A percentile compares a stretch with the other conserved stretches of the same genome.
phyloP scores from a whole-genome alignment of 1,139 yeast species.

The Wickerhamomyces sp. region DNA sequence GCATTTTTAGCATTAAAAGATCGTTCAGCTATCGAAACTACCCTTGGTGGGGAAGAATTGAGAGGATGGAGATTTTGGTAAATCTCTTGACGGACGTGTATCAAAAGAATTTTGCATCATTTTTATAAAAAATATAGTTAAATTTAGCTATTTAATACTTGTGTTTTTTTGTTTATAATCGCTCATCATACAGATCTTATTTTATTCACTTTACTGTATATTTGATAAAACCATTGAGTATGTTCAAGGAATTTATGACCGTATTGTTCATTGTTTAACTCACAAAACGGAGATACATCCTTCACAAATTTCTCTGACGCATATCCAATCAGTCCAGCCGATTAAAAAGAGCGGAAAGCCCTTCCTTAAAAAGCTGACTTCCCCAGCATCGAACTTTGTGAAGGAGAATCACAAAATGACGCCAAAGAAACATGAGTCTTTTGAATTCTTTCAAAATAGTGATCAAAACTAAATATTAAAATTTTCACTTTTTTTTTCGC shows the following conservation, averaged over 20 bases:
- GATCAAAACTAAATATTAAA: background rate
- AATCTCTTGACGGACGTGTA: no score
- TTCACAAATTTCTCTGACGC: background rate
- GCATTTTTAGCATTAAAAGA: conserved; percentile 34
- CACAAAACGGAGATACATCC: conserved; percentile 3
- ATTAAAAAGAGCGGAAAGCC: conserved; percentile 1
- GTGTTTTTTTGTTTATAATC: no score
- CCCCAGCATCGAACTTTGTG: conserved; percentile 1
- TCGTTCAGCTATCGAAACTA: conserved; percentile 44
- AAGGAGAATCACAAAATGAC: conserved; percentile 1
- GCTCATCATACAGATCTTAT: no score
- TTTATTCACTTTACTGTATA: no score
- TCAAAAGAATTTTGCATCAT: no score
- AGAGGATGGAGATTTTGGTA: conserved; percentile 63
- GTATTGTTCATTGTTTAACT: conserved; percentile 1
- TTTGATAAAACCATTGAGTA: conserved; percentile 43
- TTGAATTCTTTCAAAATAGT: background rate
- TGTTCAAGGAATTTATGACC: conserved; percentile 3
- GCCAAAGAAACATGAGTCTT: conserved; percentile 1
- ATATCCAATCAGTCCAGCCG: background rate
- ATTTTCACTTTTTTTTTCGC: background rate
- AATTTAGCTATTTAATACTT: no score
- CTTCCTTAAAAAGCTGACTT: background rate
- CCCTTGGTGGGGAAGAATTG: conserved; percentile 38
- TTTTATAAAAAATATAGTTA: no score